Percentiles rank a stretch among this genome's conserved stretches.
Conservation (phyloP, 441 rosid species). For the Adansonia madagascariensis region DNA sequence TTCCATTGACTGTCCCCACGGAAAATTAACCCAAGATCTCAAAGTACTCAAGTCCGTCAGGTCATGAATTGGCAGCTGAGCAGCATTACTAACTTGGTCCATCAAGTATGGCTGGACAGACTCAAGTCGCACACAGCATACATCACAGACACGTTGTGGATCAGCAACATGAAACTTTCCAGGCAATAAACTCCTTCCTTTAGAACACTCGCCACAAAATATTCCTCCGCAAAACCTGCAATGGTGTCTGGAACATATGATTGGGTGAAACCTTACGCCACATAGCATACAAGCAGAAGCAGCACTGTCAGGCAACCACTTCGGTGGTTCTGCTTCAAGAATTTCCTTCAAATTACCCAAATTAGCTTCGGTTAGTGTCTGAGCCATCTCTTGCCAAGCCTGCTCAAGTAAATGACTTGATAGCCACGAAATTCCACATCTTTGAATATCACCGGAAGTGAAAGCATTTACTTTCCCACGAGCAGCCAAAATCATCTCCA, state of each 20-base stretch:
- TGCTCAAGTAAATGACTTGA: conserved; percentile 78
- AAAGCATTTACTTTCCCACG: conserved; percentile 80
- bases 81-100: conserved; percentile 94
- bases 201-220: conserved; percentile 82
- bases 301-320: conserved; percentile 80
- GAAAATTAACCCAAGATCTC: conserved; percentile 98
- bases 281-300: conserved; percentile 92
- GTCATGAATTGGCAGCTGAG: conserved; percentile 85
- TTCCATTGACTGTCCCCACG: conserved; percentile 95
- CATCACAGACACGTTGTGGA: conserved; percentile 96
- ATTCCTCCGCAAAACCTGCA: conserved; percentile 95
- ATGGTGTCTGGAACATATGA: conserved; percentile 95
- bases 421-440: conserved; percentile 59
- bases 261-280: conserved; percentile 84
- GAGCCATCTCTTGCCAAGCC: conserved; percentile 98
- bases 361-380: conserved; percentile 83
- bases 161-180: conserved; percentile 67
- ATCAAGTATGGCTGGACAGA: conserved; percentile 90
- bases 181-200: conserved; percentile 92
- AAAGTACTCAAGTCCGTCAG: conserved; percentile 94
- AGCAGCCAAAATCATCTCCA: conserved; percentile 82
- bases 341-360: conserved; percentile 59
- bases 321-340: conserved; percentile 80
- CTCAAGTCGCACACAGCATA: conserved; percentile 86
- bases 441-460: conserved; percentile 61